Evolutionary conservation across 192 early-diverging fungal genomes (phyloP), one percentile per base, ranked within the genome.

Genomic region (Globomyces pollinis-pini): DNA sequence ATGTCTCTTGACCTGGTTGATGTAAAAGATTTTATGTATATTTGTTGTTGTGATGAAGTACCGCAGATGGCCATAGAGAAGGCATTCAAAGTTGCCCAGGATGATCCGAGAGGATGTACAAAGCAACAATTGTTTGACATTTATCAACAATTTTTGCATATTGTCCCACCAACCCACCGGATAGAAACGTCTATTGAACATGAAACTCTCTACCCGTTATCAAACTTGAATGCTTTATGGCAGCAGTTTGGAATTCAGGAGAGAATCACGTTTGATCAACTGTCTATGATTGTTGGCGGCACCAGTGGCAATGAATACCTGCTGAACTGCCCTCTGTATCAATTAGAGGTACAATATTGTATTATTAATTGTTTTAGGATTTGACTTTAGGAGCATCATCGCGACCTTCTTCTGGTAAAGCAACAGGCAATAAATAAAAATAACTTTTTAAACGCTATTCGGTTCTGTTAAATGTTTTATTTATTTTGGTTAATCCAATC

Each of bases 261-360:
- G 7, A 21, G 8, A 20, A 34, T 34, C 13, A 18, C 9, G 7
- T 18, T 36, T 16, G 38, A 39, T 9, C 30, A 55, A 24, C 13
- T 47, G 3, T 11, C 23, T 15, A 47, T 26, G 4, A 47, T 26
- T 34, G 7, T 55, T n/a, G 31, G 21, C 21, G 52, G 29, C 52
- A 8, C 9, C 52, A 4, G 20, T 36, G 52, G 52, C 52, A 6
- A 26, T 24, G 5, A 39, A 20, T 15, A 15, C 15, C 33, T 24
- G 52, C 52, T 55, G 35, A 26, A 26, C 31, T 34, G 52, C 21
- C 52, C 52, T 20, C 12, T 55, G 35, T 55, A 55, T 55, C 52
- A 36, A 24, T 36, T 55, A 21, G 52, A 47, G 44, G 44, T 47
- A 26, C 3, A 5, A 26, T 47, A 9, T 2, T 20, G 2, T 26